Percentiles rank a stretch among this genome's conserved stretches.
Conservation (phyloP, 768 basidiomycete genomes). For the Strobilomyces echinocephalus region DNA sequence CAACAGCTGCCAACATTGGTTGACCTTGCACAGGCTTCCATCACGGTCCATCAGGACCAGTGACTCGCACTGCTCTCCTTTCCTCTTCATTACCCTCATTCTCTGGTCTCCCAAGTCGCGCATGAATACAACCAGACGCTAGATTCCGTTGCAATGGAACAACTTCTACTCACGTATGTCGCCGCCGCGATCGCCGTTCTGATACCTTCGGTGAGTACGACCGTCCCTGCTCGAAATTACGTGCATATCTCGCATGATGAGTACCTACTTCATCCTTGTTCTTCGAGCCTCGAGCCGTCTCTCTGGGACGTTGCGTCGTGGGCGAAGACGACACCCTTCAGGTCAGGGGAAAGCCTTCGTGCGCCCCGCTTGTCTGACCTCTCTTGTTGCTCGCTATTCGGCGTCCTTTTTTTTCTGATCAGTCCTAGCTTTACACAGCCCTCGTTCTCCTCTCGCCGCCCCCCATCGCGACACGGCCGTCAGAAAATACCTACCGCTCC, state of each 20-base stretch:
- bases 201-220: constrained; percentile 27
- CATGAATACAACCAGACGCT: not conserved
- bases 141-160: constrained; percentile 17
- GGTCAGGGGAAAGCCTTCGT: constrained; percentile 42
- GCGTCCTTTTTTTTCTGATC: constrained; percentile 8
- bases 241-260: constrained; percentile 44
- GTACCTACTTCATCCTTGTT: constrained; percentile 84
- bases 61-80: not conserved
- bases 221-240: not conserved
- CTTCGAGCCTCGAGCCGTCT: constrained; percentile 71
- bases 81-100: not conserved
- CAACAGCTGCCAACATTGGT: not conserved
- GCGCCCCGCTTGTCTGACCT: constrained; percentile 31
- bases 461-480: constrained; percentile 54
- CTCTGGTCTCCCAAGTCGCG: not conserved
- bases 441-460: constrained; percentile 74
- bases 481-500: constrained; percentile 68
- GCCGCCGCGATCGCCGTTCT: constrained; percentile 20
- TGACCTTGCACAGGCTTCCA: not conserved
- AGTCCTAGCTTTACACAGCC: constrained; percentile 57
- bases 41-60: not conserved
- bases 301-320: constrained; percentile 45
- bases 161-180: constrained; percentile 18
- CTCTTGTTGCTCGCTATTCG: not conserved
- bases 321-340: constrained; percentile 55